Base-by-base conservation (phyloP, 306 rosid species). In the Medicago arabica region DNA sequence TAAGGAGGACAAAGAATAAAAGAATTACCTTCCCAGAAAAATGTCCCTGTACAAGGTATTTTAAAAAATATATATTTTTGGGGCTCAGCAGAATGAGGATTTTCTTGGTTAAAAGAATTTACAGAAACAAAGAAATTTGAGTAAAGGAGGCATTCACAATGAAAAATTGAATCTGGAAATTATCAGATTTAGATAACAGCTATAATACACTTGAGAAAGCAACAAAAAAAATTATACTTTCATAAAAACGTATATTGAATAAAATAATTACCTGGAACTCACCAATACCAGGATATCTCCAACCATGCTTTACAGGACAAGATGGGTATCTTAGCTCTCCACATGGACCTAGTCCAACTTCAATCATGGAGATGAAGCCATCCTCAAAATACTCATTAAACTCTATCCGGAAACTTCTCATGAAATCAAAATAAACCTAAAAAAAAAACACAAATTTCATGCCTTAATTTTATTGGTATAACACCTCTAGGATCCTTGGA, bases 231-330 rank as follows among this genome's bases (percentile, higher is more conserved):
- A 81, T 89, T 78, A 85, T 82, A 85, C 87, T 92, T 47, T n/a
- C 28, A 31, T 15, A 8, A 49, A 23, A 11, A 21, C 0, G 5
- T 11, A 38, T 18, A 53, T 54, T 54, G 38, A 17, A 64, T 72
- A 66, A 66, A 71, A 55, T 43, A 61, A 73, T 54, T 87, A 96
- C 99, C 98, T 96, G 98, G 85, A 96, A 96, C 86, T 92, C 99
- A 82, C 99, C 98, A 78, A 96, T 82, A 75, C 99, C 99, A 41
- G 99, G 98, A 83, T 89, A 92, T 74, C 98, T 88, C 99, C 99
- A 96, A 72, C 99, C 99, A 88, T 96, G 97, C 91, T 92, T 96
- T 55, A 92, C 97, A 49, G 99, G 93, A 88, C 70, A 85, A 72
- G 97, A 92, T 81, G 99, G 98, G 81, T 85, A 92, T 74, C 98